Percentiles rank a stretch among this genome's conserved stretches.
Conservation (phyloP, 2,329 filamentous ascomycete genomes). For the Hymenotorrendiella dingleyae region DNA sequence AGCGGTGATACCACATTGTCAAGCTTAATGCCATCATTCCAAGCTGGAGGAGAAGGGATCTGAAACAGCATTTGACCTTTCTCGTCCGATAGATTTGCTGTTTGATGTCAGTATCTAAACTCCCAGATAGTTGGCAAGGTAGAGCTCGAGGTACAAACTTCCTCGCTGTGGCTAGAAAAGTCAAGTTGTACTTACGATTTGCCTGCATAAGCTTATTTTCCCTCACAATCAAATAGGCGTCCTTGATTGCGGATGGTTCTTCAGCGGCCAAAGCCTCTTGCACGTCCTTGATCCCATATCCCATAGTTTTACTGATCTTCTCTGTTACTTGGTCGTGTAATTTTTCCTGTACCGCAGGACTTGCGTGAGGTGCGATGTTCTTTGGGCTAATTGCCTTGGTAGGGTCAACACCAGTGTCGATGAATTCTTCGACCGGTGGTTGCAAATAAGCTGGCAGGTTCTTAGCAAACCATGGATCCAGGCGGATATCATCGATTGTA, state of each 20-base stretch:
- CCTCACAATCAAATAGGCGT: constrained; percentile 94
- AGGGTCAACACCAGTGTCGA: constrained; percentile 89
- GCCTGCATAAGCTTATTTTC: constrained; percentile 97
- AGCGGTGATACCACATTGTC: constrained; percentile 20
- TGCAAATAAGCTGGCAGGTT: constrained; percentile 83
- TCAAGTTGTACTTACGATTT: constrained; percentile 62
- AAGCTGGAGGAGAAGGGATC: constrained; percentile 49
- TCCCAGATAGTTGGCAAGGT: no score
- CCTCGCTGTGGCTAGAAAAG: no score
- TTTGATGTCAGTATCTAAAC: constrained; percentile 19
- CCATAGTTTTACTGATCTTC: constrained; percentile 97
- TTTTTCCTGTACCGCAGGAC: constrained; percentile 75
- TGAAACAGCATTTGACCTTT: constrained; percentile 40
- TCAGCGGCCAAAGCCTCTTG: constrained; percentile 87
- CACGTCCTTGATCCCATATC: constrained; percentile 90
- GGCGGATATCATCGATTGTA: constrained; percentile 86
- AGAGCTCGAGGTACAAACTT: no score
- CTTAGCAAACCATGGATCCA: constrained; percentile 89
- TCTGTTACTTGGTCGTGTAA: constrained; percentile 88
- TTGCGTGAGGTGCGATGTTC: constrained; percentile 73
- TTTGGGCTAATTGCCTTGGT: constrained; percentile 84
- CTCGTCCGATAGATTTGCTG: constrained; percentile 29
- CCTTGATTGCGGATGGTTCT: constrained; percentile 96
- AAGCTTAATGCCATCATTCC: constrained; percentile 32
- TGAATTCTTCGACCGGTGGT: constrained; percentile 83